Evolutionary conservation across 345 rosid species (phyloP), one percentile per base, ranked within the genome.

Genomic region (Eucalyptus marginata): DNA sequence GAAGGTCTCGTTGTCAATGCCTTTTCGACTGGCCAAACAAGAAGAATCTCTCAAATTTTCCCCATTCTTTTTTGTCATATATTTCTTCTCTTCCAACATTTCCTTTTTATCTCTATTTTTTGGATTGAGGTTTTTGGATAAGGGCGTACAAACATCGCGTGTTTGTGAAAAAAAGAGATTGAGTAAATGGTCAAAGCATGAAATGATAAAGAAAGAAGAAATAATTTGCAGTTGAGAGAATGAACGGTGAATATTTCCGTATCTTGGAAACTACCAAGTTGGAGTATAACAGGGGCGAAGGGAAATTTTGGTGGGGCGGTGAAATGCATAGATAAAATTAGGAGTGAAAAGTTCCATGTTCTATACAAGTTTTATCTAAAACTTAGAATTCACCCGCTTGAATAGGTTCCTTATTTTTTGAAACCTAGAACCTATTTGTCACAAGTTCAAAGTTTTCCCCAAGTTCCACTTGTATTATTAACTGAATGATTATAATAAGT

Each of bases 311-410:
- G 17, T 64, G 71, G 71, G 0, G 2, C 0, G 33, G 36, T 7
- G 71, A 64, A n/a, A 64, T 7, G 71, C 10, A 0, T n/a, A 64
- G 76, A n/a, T 14, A 0, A 3, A 13, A 14, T 22, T 56, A 22
- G 13, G 29, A 24, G 29, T 24, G 13, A 56, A 22, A 0, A 0
- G 0, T 56, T 56, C 0, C 3, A 56, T 0, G 0, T 56, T 24
- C 0, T 0, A 2, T 56, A 10, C 0, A 9, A 0, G 6, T 56
- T 24, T 0, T 24, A 24, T 0, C 1, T 56, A 0, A 24, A 56
- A 56, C 0, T 0, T 56, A 0, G 13, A 56, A 56, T 0, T 0
- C 12, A 56, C 0, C 3, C 0, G 0, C 6, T 56, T 9, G 0
- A 56, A 56, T 10, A 24, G 1, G 0, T 56, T 2, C 0, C 0